phyloP scores from a whole-genome alignment of 495 filamentous ascomycete genomes.

The Clavariopsis aquatica region DNA sequence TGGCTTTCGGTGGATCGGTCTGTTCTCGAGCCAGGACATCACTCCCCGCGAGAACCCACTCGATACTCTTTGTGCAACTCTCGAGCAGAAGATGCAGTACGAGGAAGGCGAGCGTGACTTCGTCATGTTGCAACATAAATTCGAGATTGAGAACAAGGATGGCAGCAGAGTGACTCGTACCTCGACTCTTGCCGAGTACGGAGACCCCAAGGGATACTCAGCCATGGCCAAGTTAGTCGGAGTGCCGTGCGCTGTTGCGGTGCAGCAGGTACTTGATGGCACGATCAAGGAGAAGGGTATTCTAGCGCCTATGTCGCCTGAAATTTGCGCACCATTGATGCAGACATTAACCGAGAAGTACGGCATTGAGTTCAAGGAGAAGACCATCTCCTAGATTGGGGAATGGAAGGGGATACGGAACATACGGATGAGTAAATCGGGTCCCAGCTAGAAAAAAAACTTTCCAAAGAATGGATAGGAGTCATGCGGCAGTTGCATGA shows the following conservation, averaged over 20 bases:
- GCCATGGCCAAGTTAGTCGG: slow-evolving; percentile 89
- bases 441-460: not conserved
- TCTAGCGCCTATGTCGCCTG: slow-evolving; percentile 74
- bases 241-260: slow-evolving; percentile 58
- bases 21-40: slow-evolving; percentile 77
- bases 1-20: slow-evolving; percentile 81
- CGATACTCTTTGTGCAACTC: slow-evolving; percentile 84
- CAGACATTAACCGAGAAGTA: slow-evolving; percentile 51
- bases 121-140: slow-evolving; percentile 86
- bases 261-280: slow-evolving; percentile 74
- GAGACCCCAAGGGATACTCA: slow-evolving; percentile 74
- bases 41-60: slow-evolving; percentile 77
- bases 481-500: not conserved
- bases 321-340: slow-evolving; percentile 64
- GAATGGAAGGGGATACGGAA: not conserved
- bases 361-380: slow-evolving; percentile 47
- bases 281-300: slow-evolving; percentile 76
- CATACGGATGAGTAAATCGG: not conserved
- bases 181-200: slow-evolving; percentile 83
- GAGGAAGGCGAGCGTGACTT: slow-evolving; percentile 81
- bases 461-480: not conserved
- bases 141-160: slow-evolving; percentile 82
- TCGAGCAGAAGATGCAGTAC: slow-evolving; percentile 92
- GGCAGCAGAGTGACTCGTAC: slow-evolving; percentile 72
- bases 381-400: slow-evolving; percentile 35